Conservation (phyloP, 805 yeast genomes). For the Teunomyces stri region DNA sequence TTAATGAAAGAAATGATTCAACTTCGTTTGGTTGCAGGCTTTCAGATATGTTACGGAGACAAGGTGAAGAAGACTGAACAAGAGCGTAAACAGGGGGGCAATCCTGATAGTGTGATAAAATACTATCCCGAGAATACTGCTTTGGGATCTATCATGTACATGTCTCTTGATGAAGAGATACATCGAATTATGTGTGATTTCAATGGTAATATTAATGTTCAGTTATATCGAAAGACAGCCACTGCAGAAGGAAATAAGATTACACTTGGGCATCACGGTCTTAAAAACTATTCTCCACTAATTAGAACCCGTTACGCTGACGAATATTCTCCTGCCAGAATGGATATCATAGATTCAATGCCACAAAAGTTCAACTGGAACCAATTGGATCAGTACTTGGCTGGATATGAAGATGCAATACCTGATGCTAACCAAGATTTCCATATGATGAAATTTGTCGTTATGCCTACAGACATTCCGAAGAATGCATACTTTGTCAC, state of each 20-base stretch:
- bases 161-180: conserved; percentile 78
- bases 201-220: conserved; percentile 73
- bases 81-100: conserved; percentile 54
- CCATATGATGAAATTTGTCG: conserved; percentile 77
- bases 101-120: conserved; percentile 53
- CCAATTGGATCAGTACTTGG: conserved; percentile 82
- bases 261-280: conserved; percentile 4
- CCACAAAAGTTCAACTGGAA: conserved; percentile 79
- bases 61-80: conserved; percentile 65
- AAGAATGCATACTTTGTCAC: conserved; percentile 47
- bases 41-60: conserved; percentile 81
- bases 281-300: conserved; percentile 29
- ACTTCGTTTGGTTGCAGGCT: conserved; percentile 78
- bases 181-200: conserved; percentile 78
- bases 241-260: conserved; percentile 2
- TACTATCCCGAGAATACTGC: conserved; percentile 49
- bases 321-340: conserved; percentile 54
- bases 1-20: conserved; percentile 86
- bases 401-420: conserved; percentile 80
- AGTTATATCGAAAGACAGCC: conserved; percentile 49
- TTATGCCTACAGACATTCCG: conserved; percentile 75
- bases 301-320: conserved; percentile 80
- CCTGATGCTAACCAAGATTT: conserved; percentile 52
- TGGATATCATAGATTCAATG: conserved; percentile 53
- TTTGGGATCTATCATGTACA: conserved; percentile 63